phyloP scores from a whole-genome alignment of 345 rosid species.

The Durio zibethinus region DNA sequence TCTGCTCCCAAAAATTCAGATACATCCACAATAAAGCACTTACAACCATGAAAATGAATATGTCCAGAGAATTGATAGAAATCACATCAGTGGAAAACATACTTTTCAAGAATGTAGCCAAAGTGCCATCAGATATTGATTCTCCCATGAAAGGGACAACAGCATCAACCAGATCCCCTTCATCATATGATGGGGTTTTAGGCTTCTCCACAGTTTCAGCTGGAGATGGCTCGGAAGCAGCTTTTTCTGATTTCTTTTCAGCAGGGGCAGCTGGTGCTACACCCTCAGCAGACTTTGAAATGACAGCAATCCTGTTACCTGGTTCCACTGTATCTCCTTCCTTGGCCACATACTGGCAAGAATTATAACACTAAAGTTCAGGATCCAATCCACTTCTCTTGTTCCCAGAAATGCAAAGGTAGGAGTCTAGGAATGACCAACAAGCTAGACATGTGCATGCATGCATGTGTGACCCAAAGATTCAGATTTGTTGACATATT shows the following conservation, averaged over 20 bases:
- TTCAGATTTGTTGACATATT: constrained; percentile 2
- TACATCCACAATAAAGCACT: constrained; percentile 1
- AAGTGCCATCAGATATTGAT: constrained; percentile 84
- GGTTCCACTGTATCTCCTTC: constrained; percentile 99
- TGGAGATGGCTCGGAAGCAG: constrained; percentile 42
- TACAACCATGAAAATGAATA: not conserved
- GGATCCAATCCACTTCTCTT: not conserved
- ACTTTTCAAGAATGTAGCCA: constrained; percentile 73
- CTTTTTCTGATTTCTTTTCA: constrained; percentile 47
- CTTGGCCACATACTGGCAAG: constrained; percentile 66
- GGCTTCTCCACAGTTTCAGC: constrained; percentile 35
- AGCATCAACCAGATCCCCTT: constrained; percentile 69
- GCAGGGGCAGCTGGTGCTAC: constrained; percentile 77
- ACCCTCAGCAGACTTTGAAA: constrained; percentile 82
- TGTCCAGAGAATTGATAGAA: not conserved
- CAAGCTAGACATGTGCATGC: not conserved
- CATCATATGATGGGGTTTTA: constrained; percentile 29
- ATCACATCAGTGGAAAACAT: constrained; percentile 25
- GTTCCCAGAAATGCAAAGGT: not conserved
- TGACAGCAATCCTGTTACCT: constrained; percentile 76
- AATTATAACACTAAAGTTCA: not conserved
- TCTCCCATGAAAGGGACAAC: constrained; percentile 92
- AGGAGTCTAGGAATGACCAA: constrained; percentile 6
- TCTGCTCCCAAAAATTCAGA: constrained; percentile 39
- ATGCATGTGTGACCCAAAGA: not conserved